Conservation (phyloP, 1,284 basidiomycete species). For the Moesziomyces parantarcticus region DNA sequence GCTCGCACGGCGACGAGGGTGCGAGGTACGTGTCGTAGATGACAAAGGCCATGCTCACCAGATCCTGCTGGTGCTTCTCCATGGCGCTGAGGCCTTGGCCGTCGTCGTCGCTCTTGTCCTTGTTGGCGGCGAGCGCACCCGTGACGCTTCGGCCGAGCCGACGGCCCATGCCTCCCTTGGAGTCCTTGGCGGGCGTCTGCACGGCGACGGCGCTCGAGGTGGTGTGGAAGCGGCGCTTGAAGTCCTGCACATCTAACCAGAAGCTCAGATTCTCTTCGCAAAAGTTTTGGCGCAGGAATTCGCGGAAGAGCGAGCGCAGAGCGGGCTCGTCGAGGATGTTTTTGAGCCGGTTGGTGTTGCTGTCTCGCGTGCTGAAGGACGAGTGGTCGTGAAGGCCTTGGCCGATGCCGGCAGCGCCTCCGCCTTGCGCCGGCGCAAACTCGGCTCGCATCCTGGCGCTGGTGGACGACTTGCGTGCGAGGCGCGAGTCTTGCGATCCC, state of each 20-base stretch:
- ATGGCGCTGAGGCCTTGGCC: conserved; percentile 72
- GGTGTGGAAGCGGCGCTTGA: conserved; percentile 93
- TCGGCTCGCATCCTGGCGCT: conserved; percentile 76
- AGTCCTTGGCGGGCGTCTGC: conserved; percentile 15
- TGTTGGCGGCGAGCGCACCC: conserved; percentile 64
- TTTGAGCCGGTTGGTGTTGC: conserved; percentile 88
- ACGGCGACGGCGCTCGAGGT: conserved; percentile 88
- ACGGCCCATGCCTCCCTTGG: conserved; percentile 61
- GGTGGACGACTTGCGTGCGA: conserved; percentile 81
- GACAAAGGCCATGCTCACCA: conserved; percentile 91
- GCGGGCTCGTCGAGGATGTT: conserved; percentile 94
- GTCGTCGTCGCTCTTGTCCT: conserved; percentile 32
- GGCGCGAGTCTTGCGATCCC: conserved; percentile 72
- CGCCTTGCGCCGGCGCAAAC: conserved; percentile 8
- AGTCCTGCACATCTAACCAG: conserved; percentile 96
- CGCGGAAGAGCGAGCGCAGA: conserved; percentile 88
- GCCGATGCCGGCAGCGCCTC: conserved; percentile 16
- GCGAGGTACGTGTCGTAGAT: conserved; percentile 96
- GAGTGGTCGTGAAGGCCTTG: conserved; percentile 48
- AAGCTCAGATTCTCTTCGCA: conserved; percentile 98
- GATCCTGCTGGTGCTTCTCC: conserved; percentile 95
- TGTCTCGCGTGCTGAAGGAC: conserved; percentile 71
- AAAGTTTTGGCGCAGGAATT: conserved; percentile 91
- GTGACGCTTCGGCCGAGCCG: conserved; percentile 74
- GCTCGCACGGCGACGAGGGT: conserved; percentile 90